These are phyloP conservation scores for Triadica sebifera DNA, from an alignment of 345 rosid species.

Conservation along the genomic window DNA sequence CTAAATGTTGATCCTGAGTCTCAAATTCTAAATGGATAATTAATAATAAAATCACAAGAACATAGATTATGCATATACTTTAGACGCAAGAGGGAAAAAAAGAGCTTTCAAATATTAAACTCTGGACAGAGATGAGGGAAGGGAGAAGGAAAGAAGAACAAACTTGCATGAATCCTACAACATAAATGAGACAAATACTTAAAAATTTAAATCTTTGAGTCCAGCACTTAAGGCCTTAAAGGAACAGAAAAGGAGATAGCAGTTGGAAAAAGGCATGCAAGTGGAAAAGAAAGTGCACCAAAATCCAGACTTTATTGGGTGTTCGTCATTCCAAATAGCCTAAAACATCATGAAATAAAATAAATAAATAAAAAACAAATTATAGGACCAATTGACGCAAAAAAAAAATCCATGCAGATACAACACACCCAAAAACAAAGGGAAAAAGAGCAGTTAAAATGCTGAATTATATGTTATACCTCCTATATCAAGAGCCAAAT, in stretches of 20 bases:
- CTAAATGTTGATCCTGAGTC: neutral
- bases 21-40: neutral
- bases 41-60: neutral
- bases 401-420: neutral
- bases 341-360: no score
- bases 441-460: neutral
- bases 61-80: neutral
- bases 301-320: neutral
- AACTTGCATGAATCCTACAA: neutral
- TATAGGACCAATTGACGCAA: neutral
- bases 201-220: neutral
- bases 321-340: neutral
- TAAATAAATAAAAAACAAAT: neutral
- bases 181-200: neutral
- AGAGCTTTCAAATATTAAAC: neutral
- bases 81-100: neutral
- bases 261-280: neutral
- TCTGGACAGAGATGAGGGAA: neutral
- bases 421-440: neutral
- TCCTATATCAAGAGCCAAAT: slow-evolving; percentile 95
- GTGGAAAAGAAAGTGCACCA: neutral
- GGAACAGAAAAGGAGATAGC: neutral
- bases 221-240: neutral
- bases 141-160: neutral
- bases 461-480: slow-evolving; percentile 40